phyloP scores from a whole-genome alignment of 768 basidiomycete species.

The Tephrocybe rancida region DNA sequence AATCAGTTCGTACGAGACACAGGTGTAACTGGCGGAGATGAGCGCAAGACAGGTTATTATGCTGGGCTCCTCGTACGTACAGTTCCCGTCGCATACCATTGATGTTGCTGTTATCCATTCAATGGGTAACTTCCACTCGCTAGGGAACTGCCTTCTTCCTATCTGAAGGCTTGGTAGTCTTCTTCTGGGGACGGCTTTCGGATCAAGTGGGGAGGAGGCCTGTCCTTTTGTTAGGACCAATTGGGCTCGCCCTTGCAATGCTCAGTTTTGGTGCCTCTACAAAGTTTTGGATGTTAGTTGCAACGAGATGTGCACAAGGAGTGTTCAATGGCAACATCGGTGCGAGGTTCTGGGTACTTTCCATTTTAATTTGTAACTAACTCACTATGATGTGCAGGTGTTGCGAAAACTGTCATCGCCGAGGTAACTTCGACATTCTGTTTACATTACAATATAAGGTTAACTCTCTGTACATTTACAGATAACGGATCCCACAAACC shows the following conservation, averaged over 20 bases:
- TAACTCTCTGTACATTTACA: constrained; percentile 4
- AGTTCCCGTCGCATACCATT: constrained; percentile 9
- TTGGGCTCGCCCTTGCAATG: constrained; percentile 34
- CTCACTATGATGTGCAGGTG: constrained; percentile 31
- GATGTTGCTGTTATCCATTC: no score
- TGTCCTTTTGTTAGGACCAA: constrained; percentile 32
- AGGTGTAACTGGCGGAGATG: constrained; percentile 45
- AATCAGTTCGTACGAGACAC: constrained; percentile 47
- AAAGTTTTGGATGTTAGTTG: constrained; percentile 21
- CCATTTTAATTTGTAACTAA: neutral
- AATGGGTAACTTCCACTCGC: neutral
- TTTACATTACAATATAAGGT: neutral
- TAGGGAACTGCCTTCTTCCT: constrained; percentile 40
- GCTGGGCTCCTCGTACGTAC: constrained; percentile 49
- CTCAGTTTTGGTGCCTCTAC: constrained; percentile 36
- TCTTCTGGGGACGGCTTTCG: constrained; percentile 35
- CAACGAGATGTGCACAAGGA: constrained; percentile 16
- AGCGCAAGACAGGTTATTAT: constrained; percentile 48
- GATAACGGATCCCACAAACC: constrained; percentile 35
- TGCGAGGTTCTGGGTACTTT: constrained; percentile 9
- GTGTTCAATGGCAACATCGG: constrained; percentile 32
- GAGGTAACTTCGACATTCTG: constrained; percentile 35
- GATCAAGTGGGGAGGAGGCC: constrained; percentile 36
- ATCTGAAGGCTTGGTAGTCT: constrained; percentile 32
- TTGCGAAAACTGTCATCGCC: constrained; percentile 46